Base-by-base conservation (phyloP, 2,329 filamentous ascomycete species). In the Parastagonospora nodorum region DNA sequence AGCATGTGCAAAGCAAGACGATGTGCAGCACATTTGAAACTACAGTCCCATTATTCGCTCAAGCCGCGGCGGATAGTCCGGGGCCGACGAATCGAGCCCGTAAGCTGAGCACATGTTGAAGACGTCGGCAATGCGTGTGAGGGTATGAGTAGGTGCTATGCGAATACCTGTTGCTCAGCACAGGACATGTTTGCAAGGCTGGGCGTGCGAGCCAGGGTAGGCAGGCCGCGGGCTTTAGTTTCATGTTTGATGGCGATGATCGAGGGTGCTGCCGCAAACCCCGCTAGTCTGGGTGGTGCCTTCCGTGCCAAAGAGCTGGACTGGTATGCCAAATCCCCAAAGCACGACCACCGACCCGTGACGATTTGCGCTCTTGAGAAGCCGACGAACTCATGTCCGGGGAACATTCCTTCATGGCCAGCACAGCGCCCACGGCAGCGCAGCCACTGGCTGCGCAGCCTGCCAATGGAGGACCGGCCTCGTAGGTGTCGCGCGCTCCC, bases 361-460 rank as follows among this genome's bases (percentile, higher is more conserved):
- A 59, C 53, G 15, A 49, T 54, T 36, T 29, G 45, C 31, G 10
- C 9, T 5, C 33, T 43, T 48, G 38, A 39, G 44, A 16, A 50
- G 44, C 39, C 41, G 38, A 38, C 43, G 45, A 49, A 51, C 66
- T 38, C 60, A 74, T 73, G 71, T 64, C 63, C 35, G 64, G 69
- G 61, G 71, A 74, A 57, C 67, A 72, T 57, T 72, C 67, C 57
- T 75, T 74, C 70, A 74, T 74, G 71, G 66, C 69, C 42, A 62
- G 55, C 37, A 54, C 68, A 37, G 57, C 58, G 48, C 55, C 66
- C n/a, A 43, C 64, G 8, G 57, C 64, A n/a, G 63, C 65, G 27
- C 62, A 55, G 41, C 58, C 69, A 48, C 64, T 71, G 49, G 67
- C 67, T 16, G 66, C 67, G 40, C 67, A 69, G 53, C 68, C 69